Evolutionary conservation across 2,329 filamentous ascomycete genomes (phyloP), one percentile per base, ranked within the genome.

Genomic region (Trichoderma lentiforme): DNA sequence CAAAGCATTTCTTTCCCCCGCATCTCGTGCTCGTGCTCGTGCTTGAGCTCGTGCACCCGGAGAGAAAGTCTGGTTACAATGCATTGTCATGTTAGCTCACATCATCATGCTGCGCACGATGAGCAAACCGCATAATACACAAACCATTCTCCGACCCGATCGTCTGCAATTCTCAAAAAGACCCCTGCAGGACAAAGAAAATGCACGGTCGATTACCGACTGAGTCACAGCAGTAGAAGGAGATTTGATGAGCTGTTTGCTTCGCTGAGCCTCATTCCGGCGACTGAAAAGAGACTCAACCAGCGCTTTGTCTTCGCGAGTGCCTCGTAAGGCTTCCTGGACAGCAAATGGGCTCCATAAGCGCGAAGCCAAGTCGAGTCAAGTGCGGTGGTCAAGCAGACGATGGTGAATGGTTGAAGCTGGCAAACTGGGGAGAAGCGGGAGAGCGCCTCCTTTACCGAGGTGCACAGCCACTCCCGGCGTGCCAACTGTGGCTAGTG

Each of bases 241-340:
- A 60, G 60, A 43, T 24, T 66, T 21, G 21, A 39, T 28, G 26
- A 15, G 64, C 47, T 32, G 63, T 47, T 24, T 56, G 56, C 39
- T 47, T 28, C 66, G 56, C 56, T 63, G 53, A 62, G 67, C 67
- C 57, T 63, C 67, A 26, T n/a, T 53, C 43, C 21, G 43, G 28
- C 47, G 28, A 6, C 58, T 11, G n/a, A 21, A 34, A 14, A 21
- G n/a, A 51, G 8, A 51, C 43, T 51, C 43, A 51, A 51, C n/a
- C 43, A 12, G 43, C n/a, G 4, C 47, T 53, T 53, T 12, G 21
- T 8, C 32, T 12, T 47, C 15, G 24, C 28, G 15, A 4, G 21
- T 60, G 61, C 69, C 69, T 71, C 47, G 69, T 28, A 58, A 71
- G 69, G 69, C 69, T 71, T 53, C 69, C 69, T 65, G 47, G 60